Conservation (phyloP, 208 protist species). For the Acanthamoeba lugdunensis region DNA sequence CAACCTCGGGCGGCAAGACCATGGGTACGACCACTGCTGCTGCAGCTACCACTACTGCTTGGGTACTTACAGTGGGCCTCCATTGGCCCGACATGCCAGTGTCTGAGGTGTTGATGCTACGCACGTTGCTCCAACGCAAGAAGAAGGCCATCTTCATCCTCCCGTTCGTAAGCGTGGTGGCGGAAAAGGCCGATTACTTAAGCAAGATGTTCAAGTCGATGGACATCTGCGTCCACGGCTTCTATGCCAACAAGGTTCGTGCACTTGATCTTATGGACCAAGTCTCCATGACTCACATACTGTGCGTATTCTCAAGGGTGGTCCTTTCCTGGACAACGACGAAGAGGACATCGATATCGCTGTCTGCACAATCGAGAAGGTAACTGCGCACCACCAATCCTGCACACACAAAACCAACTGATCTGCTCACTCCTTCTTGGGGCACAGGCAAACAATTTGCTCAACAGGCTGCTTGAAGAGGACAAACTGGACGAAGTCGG, state of each 20-base stretch:
- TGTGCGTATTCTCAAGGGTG: not conserved
- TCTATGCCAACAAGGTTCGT: conserved; percentile 76
- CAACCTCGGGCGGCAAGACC: conserved; percentile 83
- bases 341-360: conserved; percentile 76
- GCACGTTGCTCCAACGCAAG: conserved; percentile 70
- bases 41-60: conserved; percentile 65
- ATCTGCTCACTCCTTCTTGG: not conserved
- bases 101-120: conserved; percentile 87
- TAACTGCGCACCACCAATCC: not conserved
- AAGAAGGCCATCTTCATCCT: conserved; percentile 88
- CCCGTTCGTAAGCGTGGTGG: conserved; percentile 87
- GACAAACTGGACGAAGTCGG: conserved; percentile 82
- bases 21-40: conserved; percentile 11
- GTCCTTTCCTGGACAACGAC: conserved; percentile 5
- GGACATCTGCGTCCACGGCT: conserved; percentile 70
- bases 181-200: conserved; percentile 84
- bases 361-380: conserved; percentile 91
- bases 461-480: conserved; percentile 85
- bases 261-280: no score
- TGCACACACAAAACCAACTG: not conserved
- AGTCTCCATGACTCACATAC: not conserved
- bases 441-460: conserved; percentile 82
- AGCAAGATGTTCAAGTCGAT: conserved; percentile 72
- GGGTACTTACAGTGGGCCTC: conserved; percentile 75
- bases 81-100: conserved; percentile 77